A percentile compares a stretch with the other conserved stretches of the same genome.
These are phyloP conservation scores for Vaccinium vitisidaea DNA, from an alignment of 148 eudicot genomes.

Conservation along the genomic window DNA sequence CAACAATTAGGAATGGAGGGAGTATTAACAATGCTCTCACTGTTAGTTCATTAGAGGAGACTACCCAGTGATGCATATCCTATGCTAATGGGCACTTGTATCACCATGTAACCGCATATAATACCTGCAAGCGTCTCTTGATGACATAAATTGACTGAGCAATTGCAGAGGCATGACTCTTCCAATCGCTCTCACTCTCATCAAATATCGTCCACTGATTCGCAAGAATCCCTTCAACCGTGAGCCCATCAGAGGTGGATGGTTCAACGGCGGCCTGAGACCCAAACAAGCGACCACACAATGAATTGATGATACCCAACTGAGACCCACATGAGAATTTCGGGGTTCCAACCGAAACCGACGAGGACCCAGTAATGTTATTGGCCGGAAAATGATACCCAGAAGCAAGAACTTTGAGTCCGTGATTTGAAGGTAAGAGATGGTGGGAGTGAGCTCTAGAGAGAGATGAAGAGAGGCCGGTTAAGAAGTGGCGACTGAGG, in stretches of 20 bases:
- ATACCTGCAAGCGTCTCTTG: conserved; percentile 80
- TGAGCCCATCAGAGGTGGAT: conserved; percentile 74
- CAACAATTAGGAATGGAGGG: too few relatives aligned
- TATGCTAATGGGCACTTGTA: not conserved
- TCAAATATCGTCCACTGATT: conserved; percentile 69
- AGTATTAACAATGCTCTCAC: not conserved
- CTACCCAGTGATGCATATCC: not conserved
- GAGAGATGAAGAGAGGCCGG: conserved; percentile 23
- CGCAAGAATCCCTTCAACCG: conserved; percentile 72
- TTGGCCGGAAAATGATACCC: not conserved
- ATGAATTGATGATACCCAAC: not conserved
- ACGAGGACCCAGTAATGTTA: not conserved
- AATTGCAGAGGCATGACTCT: conserved; percentile 89
- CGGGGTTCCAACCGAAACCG: not conserved
- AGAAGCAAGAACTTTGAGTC: not conserved
- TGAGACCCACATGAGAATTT: conserved; percentile 32
- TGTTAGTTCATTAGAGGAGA: not conserved
- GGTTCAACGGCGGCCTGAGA: conserved; percentile 53
- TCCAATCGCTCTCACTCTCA: conserved; percentile 90
- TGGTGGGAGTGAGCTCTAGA: conserved; percentile 20
- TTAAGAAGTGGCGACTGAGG: conserved; percentile 17
- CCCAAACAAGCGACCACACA: conserved; percentile 41
- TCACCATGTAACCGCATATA: not conserved
- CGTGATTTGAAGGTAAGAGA: conserved; percentile 10
- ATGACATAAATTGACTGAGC: conserved; percentile 84